These are phyloP conservation scores for Pelargonium australe DNA, from an alignment of 441 rosid species.

Conservation along the genomic window DNA sequence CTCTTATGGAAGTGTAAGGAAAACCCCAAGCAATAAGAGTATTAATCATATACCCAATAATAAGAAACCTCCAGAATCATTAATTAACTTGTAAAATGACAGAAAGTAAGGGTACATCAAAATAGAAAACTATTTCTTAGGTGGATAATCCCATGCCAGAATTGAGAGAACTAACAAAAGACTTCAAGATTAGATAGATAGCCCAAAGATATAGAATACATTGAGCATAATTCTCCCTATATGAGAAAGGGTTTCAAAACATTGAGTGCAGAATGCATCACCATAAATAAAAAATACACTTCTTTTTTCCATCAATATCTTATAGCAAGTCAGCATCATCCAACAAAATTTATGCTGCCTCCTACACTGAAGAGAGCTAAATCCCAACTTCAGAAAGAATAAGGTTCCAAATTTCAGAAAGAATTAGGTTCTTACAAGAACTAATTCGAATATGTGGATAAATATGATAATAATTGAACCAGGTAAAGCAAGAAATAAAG, in stretches of 20 bases:
- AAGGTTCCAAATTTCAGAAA: background rate
- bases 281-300: background rate
- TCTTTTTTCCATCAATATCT: conserved; percentile 3
- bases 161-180: background rate
- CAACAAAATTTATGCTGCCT: background rate
- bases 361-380: background rate
- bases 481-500: background rate
- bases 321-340: background rate
- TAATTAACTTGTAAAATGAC: background rate
- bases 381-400: background rate
- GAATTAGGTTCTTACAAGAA: background rate
- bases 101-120: background rate
- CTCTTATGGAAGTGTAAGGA: conserved; percentile 42
- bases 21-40: conserved; percentile 14
- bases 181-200: conserved; percentile 3
- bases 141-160: background rate
- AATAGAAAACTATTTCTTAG: background rate
- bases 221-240: background rate
- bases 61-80: background rate
- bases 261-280: background rate
- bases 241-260: conserved; percentile 4
- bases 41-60: conserved; percentile 10
- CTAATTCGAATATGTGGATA: background rate
- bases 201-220: background rate
- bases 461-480: background rate